A percentile compares a stretch with the other conserved stretches of the same genome.
These are phyloP conservation scores for Colletotrichum sp. DNA, from an alignment of 2,329 filamentous ascomycete genomes.

Conservation along the genomic window DNA sequence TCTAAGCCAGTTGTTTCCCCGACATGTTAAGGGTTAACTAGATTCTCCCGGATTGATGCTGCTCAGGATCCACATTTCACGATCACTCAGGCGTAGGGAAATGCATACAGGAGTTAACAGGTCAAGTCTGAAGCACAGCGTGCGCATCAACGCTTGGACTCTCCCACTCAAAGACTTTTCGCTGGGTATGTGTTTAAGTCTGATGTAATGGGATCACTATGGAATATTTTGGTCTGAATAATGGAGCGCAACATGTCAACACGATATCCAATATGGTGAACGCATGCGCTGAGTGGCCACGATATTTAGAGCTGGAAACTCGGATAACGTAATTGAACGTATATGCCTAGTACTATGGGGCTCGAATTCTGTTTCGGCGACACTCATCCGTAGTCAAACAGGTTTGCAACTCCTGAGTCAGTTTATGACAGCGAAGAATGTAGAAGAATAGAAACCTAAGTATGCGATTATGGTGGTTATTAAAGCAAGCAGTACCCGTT, in stretches of 20 bases:
- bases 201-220: not conserved
- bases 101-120: not conserved
- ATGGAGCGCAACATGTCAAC: not conserved
- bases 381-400: too few species aligned
- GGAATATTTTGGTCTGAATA: not conserved
- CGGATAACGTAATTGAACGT: too few species aligned
- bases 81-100: not conserved
- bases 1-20: too few species aligned
- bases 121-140: too few species aligned
- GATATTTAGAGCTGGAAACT: not conserved
- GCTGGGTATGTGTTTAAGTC: not conserved
- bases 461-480: not conserved
- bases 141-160: fast-evolving
- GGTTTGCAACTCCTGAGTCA: too few species aligned
- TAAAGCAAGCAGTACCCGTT: not conserved
- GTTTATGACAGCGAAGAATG: not conserved
- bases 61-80: not conserved
- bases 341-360: too few species aligned
- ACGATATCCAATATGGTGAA: not conserved
- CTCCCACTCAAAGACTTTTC: fast-evolving
- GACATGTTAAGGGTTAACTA: not conserved
- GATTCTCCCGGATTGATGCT: not conserved
- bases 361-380: too few species aligned
- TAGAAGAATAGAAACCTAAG: not conserved
- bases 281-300: not conserved